Evolutionary conservation across 495 filamentous ascomycete genomes (phyloP), one percentile per base, ranked within the genome.

Genomic region (Penicillium angulare): DNA sequence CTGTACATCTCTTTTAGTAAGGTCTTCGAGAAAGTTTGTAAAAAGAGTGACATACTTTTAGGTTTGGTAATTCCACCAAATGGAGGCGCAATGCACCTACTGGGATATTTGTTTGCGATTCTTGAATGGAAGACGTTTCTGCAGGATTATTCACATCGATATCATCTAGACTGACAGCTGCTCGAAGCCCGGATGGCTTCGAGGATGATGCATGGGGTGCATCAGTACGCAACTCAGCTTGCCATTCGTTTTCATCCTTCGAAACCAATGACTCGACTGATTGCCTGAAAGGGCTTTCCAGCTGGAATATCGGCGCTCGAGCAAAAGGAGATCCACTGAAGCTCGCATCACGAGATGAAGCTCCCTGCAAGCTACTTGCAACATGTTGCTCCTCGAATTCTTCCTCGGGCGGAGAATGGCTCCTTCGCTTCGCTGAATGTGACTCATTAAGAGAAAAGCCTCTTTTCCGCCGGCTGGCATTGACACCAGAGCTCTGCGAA

Each of bases 61-160:
- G 48, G 48, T 67, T 72, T 40, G 79, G 79, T 39, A 82, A 50
- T 47, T 80, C 74, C 4, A 82, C 79, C 17, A 82, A 54, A 53
- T 84, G 88, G 40, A 95, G 73, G 50, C 88, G 81, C 13, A 87
- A 90, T 3, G 90, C 76, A 3, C 89, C 89, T 12, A 95, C 89
- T 4, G 86, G 80, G 33, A 95, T 71, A 17, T 67, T 68, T 12
- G 53, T 48, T 45, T 68, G 56, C 5, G 49, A 15, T 21, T 60
- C 54, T n/a, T n/a, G n/a, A 16, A 64, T 43, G 7, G 53, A 49
- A 15, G 54, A 24, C 3, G 29, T 27, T 3, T 58, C 48, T 13
- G 52, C 38, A n/a, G 55, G 34, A 21, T 43, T 31, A 10, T 67
- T 55, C 16, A 56, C 50, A 7, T 40, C 31, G 12, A 56, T 43